phyloP scores from a whole-genome alignment of 164 flowering plant species.

The Hamamelis virginiana region DNA sequence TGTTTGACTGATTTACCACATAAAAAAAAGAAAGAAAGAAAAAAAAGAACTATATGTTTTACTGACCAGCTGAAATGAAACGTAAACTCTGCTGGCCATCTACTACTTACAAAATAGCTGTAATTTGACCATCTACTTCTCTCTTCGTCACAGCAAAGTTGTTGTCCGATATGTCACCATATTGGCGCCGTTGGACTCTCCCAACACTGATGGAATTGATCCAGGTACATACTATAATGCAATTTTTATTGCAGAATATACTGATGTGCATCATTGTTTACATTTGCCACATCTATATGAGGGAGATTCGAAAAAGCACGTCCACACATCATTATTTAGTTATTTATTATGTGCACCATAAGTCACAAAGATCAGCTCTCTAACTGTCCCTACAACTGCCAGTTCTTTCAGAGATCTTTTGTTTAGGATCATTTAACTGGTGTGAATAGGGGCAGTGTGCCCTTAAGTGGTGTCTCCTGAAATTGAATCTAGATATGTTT shows the following conservation, averaged over 20 bases:
- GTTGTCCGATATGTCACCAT: constrained; percentile 80
- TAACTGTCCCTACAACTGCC: too few species aligned
- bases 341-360: neutral
- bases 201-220: constrained; percentile 96
- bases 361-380: too few species aligned
- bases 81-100: neutral
- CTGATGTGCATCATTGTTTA: neutral
- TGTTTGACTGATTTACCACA: too few species aligned
- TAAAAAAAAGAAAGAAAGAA: too few species aligned
- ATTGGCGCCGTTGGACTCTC: constrained; percentile 86
- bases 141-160: constrained; percentile 64
- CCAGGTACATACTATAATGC: constrained; percentile 61
- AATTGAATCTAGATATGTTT: too few species aligned
- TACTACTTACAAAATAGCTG: too few species aligned
- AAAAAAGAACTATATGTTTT: too few species aligned
- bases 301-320: neutral
- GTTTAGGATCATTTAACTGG: too few species aligned
- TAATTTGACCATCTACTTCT: neutral
- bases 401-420: too few species aligned
- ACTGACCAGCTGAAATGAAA: neutral
- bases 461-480: too few species aligned
- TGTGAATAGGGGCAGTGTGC: too few species aligned
- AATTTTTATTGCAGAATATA: neutral
- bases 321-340: neutral
- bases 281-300: neutral